Evolutionary conservation across 495 filamentous ascomycete species (phyloP).

Genomic region (Wilcoxina mikolae): DNA sequence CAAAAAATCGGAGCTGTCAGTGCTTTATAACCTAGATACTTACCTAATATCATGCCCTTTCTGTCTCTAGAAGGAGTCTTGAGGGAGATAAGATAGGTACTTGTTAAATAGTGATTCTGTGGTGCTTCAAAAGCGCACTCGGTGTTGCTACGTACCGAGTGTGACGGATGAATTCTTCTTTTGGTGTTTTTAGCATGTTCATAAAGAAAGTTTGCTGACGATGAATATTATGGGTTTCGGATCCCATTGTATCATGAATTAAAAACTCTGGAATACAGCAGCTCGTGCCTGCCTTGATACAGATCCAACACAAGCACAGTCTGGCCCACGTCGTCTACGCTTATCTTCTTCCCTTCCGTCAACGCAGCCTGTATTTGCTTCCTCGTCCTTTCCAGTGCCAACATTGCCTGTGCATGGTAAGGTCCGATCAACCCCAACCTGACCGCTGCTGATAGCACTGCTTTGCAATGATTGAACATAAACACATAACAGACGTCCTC

Average conservation of each 20-base stretch:
- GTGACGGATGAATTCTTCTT: no score
- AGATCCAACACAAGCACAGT: slow-evolving; percentile 75
- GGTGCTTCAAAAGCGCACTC: no score
- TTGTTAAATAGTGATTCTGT: no score
- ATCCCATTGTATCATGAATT: slow-evolving; percentile 43
- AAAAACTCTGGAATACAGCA: slow-evolving; percentile 92
- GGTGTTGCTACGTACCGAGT: no score
- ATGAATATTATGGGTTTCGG: no score
- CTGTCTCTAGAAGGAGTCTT: no score
- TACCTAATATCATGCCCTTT: no score
- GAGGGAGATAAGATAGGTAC: no score
- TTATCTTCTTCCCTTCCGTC: slow-evolving; percentile 40
- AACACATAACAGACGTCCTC: slow-evolving; percentile 70
- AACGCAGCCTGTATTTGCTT: slow-evolving; percentile 47
- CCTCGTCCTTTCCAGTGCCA: slow-evolving; percentile 53
- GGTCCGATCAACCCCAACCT: slow-evolving; percentile 78
- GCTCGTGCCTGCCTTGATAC: slow-evolving; percentile 88
- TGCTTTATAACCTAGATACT: no score
- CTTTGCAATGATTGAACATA: slow-evolving; percentile 75
- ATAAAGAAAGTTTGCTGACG: no score
- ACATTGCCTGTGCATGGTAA: slow-evolving; percentile 73
- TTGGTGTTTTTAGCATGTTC: no score
- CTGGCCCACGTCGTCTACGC: slow-evolving; percentile 70
- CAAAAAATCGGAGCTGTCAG: no score
- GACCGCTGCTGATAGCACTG: slow-evolving; percentile 76